These are phyloP conservation scores for Coniochaeta sp. DNA, from an alignment of 2,329 filamentous ascomycete genomes.

Conservation along the genomic window DNA sequence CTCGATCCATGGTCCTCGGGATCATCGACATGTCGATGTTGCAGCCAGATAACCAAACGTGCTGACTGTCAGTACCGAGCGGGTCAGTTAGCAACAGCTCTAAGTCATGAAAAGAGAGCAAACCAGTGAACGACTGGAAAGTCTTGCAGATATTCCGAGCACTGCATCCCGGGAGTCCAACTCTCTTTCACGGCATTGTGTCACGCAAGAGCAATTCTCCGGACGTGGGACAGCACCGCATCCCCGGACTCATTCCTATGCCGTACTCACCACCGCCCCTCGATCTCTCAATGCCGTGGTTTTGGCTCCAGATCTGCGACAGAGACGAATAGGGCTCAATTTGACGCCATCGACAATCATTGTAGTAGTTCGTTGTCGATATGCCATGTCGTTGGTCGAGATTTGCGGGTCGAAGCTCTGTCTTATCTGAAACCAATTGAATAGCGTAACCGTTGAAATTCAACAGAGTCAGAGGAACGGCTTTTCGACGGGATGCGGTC, in stretches of 20 bases:
- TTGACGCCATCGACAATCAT: background rate
- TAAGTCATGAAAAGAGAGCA: background rate
- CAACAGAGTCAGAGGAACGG: background rate
- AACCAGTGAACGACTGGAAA: background rate
- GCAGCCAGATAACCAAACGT: background rate
- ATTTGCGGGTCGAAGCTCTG: constrained; percentile 1
- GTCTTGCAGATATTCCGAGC: background rate
- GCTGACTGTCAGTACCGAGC: background rate
- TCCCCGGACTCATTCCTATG: background rate
- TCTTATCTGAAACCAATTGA: constrained; percentile 14
- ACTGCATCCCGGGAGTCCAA: background rate
- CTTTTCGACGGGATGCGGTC: background rate
- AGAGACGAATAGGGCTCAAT: constrained; percentile 1
- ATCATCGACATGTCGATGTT: background rate
- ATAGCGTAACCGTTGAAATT: constrained; percentile 9
- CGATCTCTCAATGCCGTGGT: background rate
- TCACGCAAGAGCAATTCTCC: background rate
- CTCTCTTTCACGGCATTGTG: background rate
- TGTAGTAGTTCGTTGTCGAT: background rate
- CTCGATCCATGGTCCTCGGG: background rate
- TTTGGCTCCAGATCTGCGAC: background rate
- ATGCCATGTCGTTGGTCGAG: constrained; percentile 6
- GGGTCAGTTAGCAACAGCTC: background rate
- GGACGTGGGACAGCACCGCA: background rate
- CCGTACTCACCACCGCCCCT: background rate